These are phyloP conservation scores for Russula brevipes DNA, from an alignment of 768 basidiomycete genomes.

Conservation along the genomic window DNA sequence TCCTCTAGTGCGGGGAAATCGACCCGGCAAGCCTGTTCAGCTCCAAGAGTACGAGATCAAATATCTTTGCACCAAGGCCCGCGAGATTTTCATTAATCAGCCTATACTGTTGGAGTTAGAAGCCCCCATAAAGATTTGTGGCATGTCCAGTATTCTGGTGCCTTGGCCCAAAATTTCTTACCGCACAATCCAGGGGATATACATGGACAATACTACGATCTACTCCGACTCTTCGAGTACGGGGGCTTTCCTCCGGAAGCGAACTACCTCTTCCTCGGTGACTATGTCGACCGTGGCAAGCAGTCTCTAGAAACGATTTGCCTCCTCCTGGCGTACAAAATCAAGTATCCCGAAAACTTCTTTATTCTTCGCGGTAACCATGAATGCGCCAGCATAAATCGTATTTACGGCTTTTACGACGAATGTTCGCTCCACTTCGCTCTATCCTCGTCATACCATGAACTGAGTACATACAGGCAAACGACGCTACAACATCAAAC, in stretches of 20 bases:
- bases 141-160: constrained; percentile 44
- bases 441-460: constrained; percentile 6
- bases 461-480: constrained; percentile 60
- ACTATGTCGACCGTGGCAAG: constrained; percentile 99
- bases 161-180: background rate
- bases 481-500: constrained; percentile 99
- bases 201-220: constrained; percentile 99
- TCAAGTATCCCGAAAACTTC: constrained; percentile 99
- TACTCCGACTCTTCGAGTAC: constrained; percentile 96
- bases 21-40: constrained; percentile 97
- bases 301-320: constrained; percentile 99
- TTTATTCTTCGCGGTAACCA: constrained; percentile 99
- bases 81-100: constrained; percentile 99
- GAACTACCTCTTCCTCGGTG: constrained; percentile 99
- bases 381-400: constrained; percentile 98
- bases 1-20: constrained; percentile 84
- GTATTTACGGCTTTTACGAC: constrained; percentile 99
- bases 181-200: constrained; percentile 70
- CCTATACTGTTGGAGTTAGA: constrained; percentile 97
- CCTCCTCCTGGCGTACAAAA: constrained; percentile 98
- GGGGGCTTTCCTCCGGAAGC: constrained; percentile 99
- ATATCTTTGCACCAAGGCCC: constrained; percentile 95
- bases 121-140: constrained; percentile 99
- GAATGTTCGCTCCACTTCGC: constrained; percentile 66
- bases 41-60: constrained; percentile 99